Conservation (phyloP, 768 basidiomycete genomes). For the Pluteus cervinus region DNA sequence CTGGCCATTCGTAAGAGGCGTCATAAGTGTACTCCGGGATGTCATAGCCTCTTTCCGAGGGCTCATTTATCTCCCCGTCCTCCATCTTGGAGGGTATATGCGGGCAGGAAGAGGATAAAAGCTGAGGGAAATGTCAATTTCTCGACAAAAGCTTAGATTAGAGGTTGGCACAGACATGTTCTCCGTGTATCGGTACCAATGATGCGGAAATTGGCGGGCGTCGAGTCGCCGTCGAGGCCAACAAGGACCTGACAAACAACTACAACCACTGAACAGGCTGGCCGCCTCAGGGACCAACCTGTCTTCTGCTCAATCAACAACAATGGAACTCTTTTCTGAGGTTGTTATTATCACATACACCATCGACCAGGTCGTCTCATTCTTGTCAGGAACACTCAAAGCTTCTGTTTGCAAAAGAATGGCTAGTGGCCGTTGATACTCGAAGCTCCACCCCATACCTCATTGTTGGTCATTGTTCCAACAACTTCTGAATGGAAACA, state of each 20-base stretch:
- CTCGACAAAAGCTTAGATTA: too few species aligned
- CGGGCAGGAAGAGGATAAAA: too few species aligned
- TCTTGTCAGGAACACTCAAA: slow-evolving; percentile 47
- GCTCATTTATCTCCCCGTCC: slow-evolving; percentile 24
- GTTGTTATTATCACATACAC: slow-evolving; percentile 26
- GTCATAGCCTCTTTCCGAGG: slow-evolving; percentile 1
- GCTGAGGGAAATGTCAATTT: too few species aligned
- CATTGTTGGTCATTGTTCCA: slow-evolving; percentile 43
- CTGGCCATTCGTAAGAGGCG: slow-evolving; percentile 58
- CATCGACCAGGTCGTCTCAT: too few species aligned
- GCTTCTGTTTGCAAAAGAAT: slow-evolving; percentile 58
- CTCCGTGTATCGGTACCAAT: too few species aligned
- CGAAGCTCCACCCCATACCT: slow-evolving; percentile 62
- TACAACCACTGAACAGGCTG: too few species aligned
- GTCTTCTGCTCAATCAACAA: too few species aligned
- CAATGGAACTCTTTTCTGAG: slow-evolving; percentile 47
- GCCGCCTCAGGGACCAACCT: too few species aligned
- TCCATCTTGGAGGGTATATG: slow-evolving; percentile 16
- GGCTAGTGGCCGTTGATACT: slow-evolving; percentile 64
- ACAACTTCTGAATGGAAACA: slow-evolving; percentile 6
- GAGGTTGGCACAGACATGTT: too few species aligned
- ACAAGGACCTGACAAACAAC: too few species aligned
- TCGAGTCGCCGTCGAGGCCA: too few species aligned
- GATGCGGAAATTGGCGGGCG: too few species aligned
- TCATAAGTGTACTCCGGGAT: slow-evolving; percentile 29